These are phyloP conservation scores for Phialemoniopsis sp. DNA, from an alignment of 2,329 filamentous ascomycete genomes.

Conservation along the genomic window DNA sequence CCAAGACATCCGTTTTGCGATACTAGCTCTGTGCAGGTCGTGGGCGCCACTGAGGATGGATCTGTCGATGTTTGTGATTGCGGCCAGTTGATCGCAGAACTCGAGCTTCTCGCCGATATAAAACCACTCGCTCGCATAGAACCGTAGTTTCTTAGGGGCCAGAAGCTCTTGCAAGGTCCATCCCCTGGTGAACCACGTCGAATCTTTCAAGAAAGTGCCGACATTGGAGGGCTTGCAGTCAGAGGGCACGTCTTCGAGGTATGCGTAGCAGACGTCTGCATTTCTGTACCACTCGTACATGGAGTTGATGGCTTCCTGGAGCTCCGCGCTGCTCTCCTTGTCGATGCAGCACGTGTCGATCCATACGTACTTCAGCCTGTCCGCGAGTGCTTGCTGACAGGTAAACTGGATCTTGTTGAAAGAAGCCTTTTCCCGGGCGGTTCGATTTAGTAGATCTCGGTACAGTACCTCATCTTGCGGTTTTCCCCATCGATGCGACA, in stretches of 20 bases:
- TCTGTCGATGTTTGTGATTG: slow-evolving; percentile 8
- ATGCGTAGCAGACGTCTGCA: slow-evolving; percentile 1
- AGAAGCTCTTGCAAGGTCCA: slow-evolving; percentile 17
- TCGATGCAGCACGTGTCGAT: slow-evolving; percentile 7
- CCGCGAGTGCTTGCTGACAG: neutral
- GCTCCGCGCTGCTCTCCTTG: neutral
- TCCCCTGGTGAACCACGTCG: slow-evolving; percentile 1
- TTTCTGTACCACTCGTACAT: slow-evolving; percentile 2
- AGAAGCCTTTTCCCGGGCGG: no score
- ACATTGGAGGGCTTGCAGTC: no score
- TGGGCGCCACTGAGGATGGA: slow-evolving; percentile 1
- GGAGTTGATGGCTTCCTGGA: slow-evolving; percentile 2
- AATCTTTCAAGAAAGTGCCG: neutral
- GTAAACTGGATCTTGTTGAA: neutral
- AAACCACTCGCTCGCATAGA: slow-evolving; percentile 11
- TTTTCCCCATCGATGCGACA: no score
- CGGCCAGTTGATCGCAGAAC: neutral
- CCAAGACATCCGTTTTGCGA: slow-evolving; percentile 22
- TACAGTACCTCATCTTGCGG: no score
- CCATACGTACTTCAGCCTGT: slow-evolving; percentile 2
- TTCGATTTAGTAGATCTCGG: no score
- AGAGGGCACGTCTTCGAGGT: slow-evolving; percentile 6
- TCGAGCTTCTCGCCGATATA: slow-evolving; percentile 2
- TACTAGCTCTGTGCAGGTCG: slow-evolving; percentile 3
- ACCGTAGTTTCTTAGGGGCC: slow-evolving; percentile 8